Evolutionary conservation across 805 yeast species (phyloP).

Genomic region (Saturnispora dispora): DNA sequence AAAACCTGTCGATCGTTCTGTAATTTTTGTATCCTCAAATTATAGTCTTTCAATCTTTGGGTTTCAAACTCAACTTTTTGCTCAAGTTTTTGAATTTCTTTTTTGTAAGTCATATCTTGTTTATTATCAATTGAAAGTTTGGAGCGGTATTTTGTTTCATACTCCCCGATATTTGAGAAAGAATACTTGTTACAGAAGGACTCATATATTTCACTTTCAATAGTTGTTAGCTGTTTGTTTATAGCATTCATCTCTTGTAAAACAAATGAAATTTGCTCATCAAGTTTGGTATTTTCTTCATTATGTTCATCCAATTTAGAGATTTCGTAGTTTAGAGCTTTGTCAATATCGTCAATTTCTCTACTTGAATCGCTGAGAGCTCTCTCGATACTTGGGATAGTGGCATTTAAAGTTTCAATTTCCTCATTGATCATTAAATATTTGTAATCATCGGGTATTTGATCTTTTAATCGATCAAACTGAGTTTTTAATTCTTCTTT

Average conservation of each 20-base stretch:
- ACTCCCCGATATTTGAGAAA: constrained; percentile 50
- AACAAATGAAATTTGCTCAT: constrained; percentile 10
- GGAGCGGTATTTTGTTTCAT: constrained; percentile 61
- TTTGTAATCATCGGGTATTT: constrained; percentile 44
- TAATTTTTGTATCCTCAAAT: constrained; percentile 37
- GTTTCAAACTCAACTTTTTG: constrained; percentile 57
- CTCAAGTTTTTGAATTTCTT: constrained; percentile 51
- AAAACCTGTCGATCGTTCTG: constrained; percentile 31
- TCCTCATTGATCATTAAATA: constrained; percentile 53
- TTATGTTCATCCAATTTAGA: constrained; percentile 11
- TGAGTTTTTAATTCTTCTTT: constrained; percentile 43
- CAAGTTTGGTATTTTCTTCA: constrained; percentile 10
- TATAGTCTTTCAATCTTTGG: constrained; percentile 48
- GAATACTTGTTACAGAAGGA: constrained; percentile 49
- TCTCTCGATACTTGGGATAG: constrained; percentile 24
- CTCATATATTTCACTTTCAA: constrained; percentile 40
- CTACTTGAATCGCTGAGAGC: constrained; percentile 21
- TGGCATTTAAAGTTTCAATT: constrained; percentile 36
- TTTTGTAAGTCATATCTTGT: constrained; percentile 51
- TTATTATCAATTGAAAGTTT: constrained; percentile 45
- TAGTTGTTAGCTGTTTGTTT: constrained; percentile 12
- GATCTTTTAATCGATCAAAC: constrained; percentile 33
- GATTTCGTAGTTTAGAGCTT: constrained; percentile 46
- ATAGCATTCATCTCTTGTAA: constrained; percentile 23
- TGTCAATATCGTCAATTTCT: constrained; percentile 25